Percentiles rank a stretch among this genome's conserved stretches.
Conservation (phyloP, 495 filamentous ascomycete genomes). For the Aspergillus leporis region DNA sequence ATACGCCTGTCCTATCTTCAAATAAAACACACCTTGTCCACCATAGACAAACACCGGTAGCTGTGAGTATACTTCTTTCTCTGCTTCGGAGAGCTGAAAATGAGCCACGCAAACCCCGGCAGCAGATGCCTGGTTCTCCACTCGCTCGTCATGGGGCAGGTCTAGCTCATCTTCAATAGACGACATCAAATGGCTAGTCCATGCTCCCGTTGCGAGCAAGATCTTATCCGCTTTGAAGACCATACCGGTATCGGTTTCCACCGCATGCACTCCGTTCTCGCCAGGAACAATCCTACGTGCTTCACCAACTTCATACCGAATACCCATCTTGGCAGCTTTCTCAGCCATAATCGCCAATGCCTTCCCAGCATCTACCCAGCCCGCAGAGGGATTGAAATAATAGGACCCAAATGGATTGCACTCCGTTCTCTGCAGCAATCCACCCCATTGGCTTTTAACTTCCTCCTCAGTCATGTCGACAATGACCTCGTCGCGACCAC, state of each 20-base stretch:
- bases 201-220: slow-evolving; percentile 58
- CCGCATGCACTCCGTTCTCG: slow-evolving; percentile 19
- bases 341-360: slow-evolving; percentile 35
- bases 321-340: slow-evolving; percentile 31
- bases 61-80: slow-evolving; percentile 26
- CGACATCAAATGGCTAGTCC: slow-evolving; percentile 44
- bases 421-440: slow-evolving; percentile 30
- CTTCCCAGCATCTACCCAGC: slow-evolving; percentile 40
- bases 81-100: slow-evolving; percentile 32
- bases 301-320: slow-evolving; percentile 34
- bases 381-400: slow-evolving; percentile 41
- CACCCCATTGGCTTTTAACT: slow-evolving; percentile 29
- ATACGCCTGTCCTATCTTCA: neutral
- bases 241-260: slow-evolving; percentile 34
- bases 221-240: slow-evolving; percentile 41
- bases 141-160: slow-evolving; percentile 23
- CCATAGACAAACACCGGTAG: slow-evolving; percentile 44
- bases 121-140: slow-evolving; percentile 40
- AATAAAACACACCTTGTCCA: slow-evolving; percentile 24
- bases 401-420: slow-evolving; percentile 26
- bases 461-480: slow-evolving; percentile 30
- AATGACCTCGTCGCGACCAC: slow-evolving; percentile 18
- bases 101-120: slow-evolving; percentile 41
- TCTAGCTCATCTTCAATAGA: slow-evolving; percentile 32
- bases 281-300: slow-evolving; percentile 26